Percentiles rank a stretch among this genome's conserved stretches.
phyloP scores from a whole-genome alignment of 306 rosid species.

The Acacia crassicarpa region DNA sequence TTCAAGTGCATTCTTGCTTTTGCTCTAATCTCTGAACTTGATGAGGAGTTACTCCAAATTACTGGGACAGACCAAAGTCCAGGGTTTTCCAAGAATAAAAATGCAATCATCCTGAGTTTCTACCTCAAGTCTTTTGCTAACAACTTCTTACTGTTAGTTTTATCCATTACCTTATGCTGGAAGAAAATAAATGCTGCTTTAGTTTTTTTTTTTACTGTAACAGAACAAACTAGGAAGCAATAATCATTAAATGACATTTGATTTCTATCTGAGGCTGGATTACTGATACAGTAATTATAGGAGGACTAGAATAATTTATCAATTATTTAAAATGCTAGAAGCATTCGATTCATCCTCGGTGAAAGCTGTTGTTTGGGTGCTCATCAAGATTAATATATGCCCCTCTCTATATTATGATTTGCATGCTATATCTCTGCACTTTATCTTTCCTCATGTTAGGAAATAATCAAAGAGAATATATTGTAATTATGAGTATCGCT shows the following conservation, averaged over 20 bases:
- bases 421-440: not conserved
- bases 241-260: not conserved
- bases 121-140: not conserved
- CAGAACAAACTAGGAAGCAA: constrained; percentile 15
- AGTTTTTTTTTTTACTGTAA: not conserved
- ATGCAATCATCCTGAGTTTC: not conserved
- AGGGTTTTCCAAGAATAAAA: not conserved
- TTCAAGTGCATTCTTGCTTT: not conserved
- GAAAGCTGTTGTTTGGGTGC: not conserved
- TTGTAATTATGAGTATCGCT: too few relatives aligned
- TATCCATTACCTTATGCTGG: not conserved
- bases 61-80: not conserved
- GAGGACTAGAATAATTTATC: not conserved
- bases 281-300: not conserved
- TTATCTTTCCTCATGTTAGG: not conserved
- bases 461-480: too few relatives aligned
- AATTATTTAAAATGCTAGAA: constrained; percentile 1
- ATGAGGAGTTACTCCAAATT: not conserved
- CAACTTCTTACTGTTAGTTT: not conserved
- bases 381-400: not conserved
- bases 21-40: not conserved
- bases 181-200: not conserved
- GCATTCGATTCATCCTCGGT: not conserved
- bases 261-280: not conserved
- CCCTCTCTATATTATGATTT: not conserved